These are phyloP conservation scores for Hymenoscyphus fraxineus DNA, from an alignment of 2,329 filamentous ascomycete genomes.

Conservation along the genomic window DNA sequence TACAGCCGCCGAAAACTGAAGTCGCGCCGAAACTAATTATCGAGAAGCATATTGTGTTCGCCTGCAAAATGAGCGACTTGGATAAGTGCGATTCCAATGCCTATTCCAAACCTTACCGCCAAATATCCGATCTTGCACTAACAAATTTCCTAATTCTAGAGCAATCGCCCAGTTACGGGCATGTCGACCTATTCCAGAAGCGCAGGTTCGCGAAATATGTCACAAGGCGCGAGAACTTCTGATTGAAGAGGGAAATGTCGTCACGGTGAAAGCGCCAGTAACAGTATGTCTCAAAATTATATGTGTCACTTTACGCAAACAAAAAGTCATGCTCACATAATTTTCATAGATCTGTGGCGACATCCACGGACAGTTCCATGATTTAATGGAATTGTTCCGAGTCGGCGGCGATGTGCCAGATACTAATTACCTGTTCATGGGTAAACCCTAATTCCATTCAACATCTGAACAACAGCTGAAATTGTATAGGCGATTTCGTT, in stretches of 20 bases:
- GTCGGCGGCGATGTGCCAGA: conserved; percentile 92
- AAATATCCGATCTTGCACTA: background rate
- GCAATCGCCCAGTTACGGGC: conserved; percentile 93
- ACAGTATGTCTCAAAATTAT: conserved; percentile 56
- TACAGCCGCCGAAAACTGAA: background rate
- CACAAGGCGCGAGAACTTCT: conserved; percentile 94
- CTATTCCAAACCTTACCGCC: background rate
- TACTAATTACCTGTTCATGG: conserved; percentile 97
- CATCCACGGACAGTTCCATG: conserved; percentile 95
- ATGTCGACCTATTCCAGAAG: conserved; percentile 92
- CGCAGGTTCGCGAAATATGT: conserved; percentile 92
- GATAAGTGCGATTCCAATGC: conserved; percentile 61
- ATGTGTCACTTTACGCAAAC: background rate
- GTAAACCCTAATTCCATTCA: conserved; percentile 41
- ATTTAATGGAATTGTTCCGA: conserved; percentile 93
- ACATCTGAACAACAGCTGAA: conserved; percentile 16
- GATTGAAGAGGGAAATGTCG: conserved; percentile 96
- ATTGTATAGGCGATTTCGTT: conserved; percentile 76
- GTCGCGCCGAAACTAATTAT: background rate
- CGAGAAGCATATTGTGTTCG: background rate
- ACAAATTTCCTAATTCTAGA: conserved; percentile 45
- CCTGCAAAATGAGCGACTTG: conserved; percentile 75
- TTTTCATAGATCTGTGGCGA: conserved; percentile 77
- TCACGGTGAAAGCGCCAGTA: conserved; percentile 89
- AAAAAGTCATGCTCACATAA: conserved; percentile 17